Conservation (phyloP, 2,329 filamentous ascomycete species). For the Stenocarpella maydis region DNA sequence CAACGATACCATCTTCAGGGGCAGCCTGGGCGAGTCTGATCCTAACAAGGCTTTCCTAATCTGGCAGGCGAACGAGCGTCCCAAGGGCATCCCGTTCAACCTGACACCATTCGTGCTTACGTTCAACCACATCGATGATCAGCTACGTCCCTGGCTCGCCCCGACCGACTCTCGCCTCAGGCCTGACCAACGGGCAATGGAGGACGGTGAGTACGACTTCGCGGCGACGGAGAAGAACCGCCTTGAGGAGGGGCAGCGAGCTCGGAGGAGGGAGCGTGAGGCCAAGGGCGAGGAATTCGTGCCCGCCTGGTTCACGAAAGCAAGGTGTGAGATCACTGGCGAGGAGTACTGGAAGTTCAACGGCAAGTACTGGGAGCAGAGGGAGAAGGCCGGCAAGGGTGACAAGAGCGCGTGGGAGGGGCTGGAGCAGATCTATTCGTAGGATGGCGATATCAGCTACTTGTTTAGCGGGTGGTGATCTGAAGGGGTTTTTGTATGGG, state of each 20-base stretch:
- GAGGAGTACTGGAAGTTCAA: constrained; percentile 92
- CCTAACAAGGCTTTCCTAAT: constrained; percentile 85
- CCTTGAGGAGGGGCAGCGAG: constrained; percentile 89
- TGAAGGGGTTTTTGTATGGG: constrained; percentile 1
- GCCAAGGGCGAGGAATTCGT: constrained; percentile 80
- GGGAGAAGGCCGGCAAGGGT: constrained; percentile 71
- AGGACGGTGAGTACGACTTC: constrained; percentile 95
- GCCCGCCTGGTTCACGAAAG: constrained; percentile 85
- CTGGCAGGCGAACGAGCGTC: constrained; percentile 87
- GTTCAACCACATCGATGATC: constrained; percentile 90
- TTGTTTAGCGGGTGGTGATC: constrained; percentile 22
- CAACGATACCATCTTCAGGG: constrained; percentile 47
- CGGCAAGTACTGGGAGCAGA: constrained; percentile 84
- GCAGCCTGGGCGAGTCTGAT: constrained; percentile 61
- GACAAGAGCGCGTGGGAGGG: constrained; percentile 70
- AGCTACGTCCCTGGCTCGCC: constrained; percentile 78
- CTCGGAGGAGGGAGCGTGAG: constrained; percentile 77
- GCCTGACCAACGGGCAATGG: constrained; percentile 97
- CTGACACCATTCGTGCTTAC: constrained; percentile 93
- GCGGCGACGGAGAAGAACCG: constrained; percentile 94
- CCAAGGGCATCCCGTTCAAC: constrained; percentile 91
- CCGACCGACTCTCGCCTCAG: constrained; percentile 94
- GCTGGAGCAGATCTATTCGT: constrained; percentile 76
- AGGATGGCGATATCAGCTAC: constrained; percentile 7
- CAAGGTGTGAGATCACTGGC: constrained; percentile 78